Base-by-base conservation (phyloP, 768 basidiomycete genomes). In the Tricholoma sp. region DNA sequence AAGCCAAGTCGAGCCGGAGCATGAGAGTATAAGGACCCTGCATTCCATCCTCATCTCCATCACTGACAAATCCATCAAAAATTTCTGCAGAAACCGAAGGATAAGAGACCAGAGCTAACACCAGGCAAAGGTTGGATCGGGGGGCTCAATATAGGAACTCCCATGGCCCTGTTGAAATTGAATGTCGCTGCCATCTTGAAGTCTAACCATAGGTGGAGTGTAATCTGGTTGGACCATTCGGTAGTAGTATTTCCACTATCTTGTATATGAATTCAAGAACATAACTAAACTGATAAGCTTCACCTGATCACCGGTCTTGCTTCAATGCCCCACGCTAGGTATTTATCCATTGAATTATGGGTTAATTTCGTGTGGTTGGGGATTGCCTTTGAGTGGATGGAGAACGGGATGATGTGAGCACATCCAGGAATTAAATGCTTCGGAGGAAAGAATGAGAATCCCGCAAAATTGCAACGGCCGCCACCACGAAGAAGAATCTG, bases 111-210 rank as follows among this genome's bases (percentile, higher is more conserved):
- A 56, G 52, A 50, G 47, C 37, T 15, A 60, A 10, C n/a, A 56
- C 56, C 31, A 60, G 56, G n/a, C 54, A 28, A 12, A 60, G 28
- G 48, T 60, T 60, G 59, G 56, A 37, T 60, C 53, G 28, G 56
- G 59, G n/a, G n/a, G 32, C 20, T 6, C 24, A 17, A 36, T 12
- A 15, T 3, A 11, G 10, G 15, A 12, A 32, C 47, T 24, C 6
- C 47, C 47, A 9, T 4, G 6, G 47, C 47, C 47, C 2, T 17
- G 8, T 9, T 15, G 2, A 50, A 50, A 31, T 11, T 34, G 17
- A n/a, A 28, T 29, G 29, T 31, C 24, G 13, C 32, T 29, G 17
- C 28, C 48, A 32, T 50, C 48, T 1, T 29, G 17, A 24, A 50
- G 28, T 9, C 7, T 31, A 4, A n/a, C 28, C 5, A 32, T 5